A percentile compares a stretch with the other conserved stretches of the same genome.
Conservation (phyloP, 2,329 filamentous ascomycete species). For the Sporothrix mexicana region DNA sequence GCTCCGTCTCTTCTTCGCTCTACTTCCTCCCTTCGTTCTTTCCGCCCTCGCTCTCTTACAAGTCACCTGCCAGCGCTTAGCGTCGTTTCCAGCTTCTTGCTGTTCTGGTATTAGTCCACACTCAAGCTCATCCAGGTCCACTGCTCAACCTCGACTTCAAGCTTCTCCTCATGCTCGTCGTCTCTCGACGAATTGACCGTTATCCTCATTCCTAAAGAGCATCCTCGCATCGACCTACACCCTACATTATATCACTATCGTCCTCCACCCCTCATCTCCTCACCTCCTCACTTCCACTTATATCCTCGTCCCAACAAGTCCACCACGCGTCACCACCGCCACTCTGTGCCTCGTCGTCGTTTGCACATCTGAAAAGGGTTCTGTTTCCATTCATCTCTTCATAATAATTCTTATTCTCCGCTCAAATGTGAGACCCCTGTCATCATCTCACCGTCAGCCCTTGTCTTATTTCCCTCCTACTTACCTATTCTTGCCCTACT, state of each 20-base stretch:
- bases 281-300: neutral
- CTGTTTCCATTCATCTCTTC: neutral
- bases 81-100: slow-evolving; percentile 16
- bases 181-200: neutral
- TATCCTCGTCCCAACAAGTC: neutral
- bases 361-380: neutral
- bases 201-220: neutral
- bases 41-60: neutral
- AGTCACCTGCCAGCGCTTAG: slow-evolving; percentile 23
- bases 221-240: neutral
- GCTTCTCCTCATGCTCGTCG: slow-evolving; percentile 1
- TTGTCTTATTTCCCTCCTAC: neutral
- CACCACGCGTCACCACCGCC: neutral
- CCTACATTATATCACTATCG: too few species aligned
- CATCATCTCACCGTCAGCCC: slow-evolving; percentile 15
- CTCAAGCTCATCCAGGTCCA: neutral
- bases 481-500: neutral
- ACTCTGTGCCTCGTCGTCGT: neutral
- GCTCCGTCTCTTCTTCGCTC: neutral
- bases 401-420: too few species aligned
- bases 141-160: neutral
- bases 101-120: slow-evolving; percentile 18
- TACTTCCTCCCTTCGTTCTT: slow-evolving; percentile 5
- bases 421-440: neutral
- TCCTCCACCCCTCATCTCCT: neutral